Evolutionary conservation across 371 early-diverging fungal genomes (phyloP), one percentile per base, ranked within the genome.

Genomic region (Rhizopus microsporus): DNA sequence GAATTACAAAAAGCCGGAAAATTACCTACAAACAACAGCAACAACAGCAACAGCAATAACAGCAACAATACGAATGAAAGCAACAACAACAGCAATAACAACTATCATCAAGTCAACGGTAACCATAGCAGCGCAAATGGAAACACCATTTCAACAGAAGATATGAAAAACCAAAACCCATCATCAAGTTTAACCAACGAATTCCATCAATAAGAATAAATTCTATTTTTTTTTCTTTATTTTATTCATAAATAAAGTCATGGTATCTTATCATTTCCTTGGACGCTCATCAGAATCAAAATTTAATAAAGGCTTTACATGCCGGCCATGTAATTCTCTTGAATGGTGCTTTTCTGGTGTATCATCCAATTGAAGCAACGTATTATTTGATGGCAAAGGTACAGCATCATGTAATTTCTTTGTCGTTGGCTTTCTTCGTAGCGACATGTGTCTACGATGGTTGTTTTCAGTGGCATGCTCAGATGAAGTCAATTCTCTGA

Each of bases 1-100:
- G 81, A 84, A 54, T 53, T 84, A 37, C 83, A 85, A 56, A 74
- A 65, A 34, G 43, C 59, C 40, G 75, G 71, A 23, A 72, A 70
- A 49, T 44, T 71, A 38, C 65, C 70, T 5, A 53, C 48, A 17
- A 42, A 63, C 15, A 44, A 56, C 44, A 45, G 57, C 23, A 57
- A 5, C n/a, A 43, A 54, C 44, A 45, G 57, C 23, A 57, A 17
- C n/a, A 43, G 15, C 16, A 16, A 43, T 7, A 17, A 43, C 13
- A 43, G 6, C n/a, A 13, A 43, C 13, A 43, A 43, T 43, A 12
- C 10, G 10, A 10, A 43, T 43, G n/a, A 2, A 15, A 46, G 4
- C 30, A 46, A 46, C 9, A 7, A 46, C 23, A 46, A 58, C 29
- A 46, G 15, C 12, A 15, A 46, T 23, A 46, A 5, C 7, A 46